Evolutionary conservation across 306 rosid genomes (phyloP), one percentile per base, ranked within the genome.

Genomic region (Pueraria montana): DNA sequence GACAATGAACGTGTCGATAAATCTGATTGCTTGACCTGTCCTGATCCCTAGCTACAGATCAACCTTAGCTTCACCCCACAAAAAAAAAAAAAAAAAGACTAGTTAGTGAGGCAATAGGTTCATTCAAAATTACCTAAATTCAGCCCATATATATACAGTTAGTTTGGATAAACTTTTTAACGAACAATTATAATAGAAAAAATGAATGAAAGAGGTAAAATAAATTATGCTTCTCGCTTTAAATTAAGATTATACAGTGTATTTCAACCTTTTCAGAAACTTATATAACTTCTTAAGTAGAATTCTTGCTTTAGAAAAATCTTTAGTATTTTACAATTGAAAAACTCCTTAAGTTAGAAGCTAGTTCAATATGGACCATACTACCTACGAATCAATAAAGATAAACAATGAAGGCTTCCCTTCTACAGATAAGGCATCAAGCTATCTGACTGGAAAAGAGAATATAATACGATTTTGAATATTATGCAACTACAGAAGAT

Each of bases 401-500:
- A 56, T 8, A 59, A 43, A 24, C 14, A 50, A 42, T 5, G 27
- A 61, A 46, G 26, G 18, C 13, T 30, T 61, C 40, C 48, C 50
- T 45, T 71, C 18, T 26, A 42, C 11, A 56, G 56, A 72, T 20
- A 61, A 58, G 50, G 23, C 66, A 27, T 71, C 78, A 27, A 24
- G 46, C 5, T 55, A n/a, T 70, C 17, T 11, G 34, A 42, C 11
- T 36, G 50, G 48, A 40, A 38, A 70, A 55, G 21, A 69, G 13
- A 45, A 61, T 32, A 18, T 18, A 59, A 8, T 13, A 59, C 11
- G 40, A 30, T 59, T 27, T 27, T 61, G 18, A 23, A 48, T 14
- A 13, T 46, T 46, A 18, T 18, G 53, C 42, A 46, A 9, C 13
- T 58, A 9, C 55, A 45, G 38, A 20, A 48, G 49, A 46, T 20